Conservation (phyloP, 768 basidiomycete genomes). For the Psilocybe tampanensis region DNA sequence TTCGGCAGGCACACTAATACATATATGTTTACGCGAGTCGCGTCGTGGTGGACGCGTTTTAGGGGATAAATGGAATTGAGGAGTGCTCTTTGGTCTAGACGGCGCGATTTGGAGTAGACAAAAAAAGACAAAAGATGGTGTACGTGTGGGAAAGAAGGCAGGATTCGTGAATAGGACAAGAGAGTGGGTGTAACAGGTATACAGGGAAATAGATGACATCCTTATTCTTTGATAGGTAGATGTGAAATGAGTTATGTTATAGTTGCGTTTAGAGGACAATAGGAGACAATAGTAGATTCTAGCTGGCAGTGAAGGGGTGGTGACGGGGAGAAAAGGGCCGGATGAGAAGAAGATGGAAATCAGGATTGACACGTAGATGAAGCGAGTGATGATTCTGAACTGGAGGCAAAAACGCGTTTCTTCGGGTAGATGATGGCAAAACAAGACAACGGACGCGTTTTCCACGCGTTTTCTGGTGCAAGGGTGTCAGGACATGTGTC, state of each 20-base stretch:
- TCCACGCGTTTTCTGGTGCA: constrained; percentile 4
- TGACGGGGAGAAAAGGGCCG: background rate
- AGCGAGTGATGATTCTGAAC: constrained; percentile 4
- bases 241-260: background rate
- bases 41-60: background rate
- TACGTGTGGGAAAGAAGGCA: background rate
- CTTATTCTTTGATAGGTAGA: background rate
- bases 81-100: background rate
- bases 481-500: background rate
- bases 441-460: background rate
- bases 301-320: background rate
- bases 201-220: background rate
- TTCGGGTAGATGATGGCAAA: background rate
- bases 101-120: background rate
- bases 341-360: background rate
- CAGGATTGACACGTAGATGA: constrained; percentile 5
- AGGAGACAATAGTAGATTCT: background rate
- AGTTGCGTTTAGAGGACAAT: background rate
- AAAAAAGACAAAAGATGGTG: background rate
- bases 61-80: background rate
- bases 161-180: background rate
- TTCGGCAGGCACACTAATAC: background rate
- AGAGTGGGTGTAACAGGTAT: background rate
- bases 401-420: constrained; percentile 4
- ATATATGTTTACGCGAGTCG: background rate